A percentile compares a stretch with the other conserved stretches of the same genome.
phyloP scores from a whole-genome alignment of 371 early-diverging fungal species.

The Dichotomocladium elegans region DNA sequence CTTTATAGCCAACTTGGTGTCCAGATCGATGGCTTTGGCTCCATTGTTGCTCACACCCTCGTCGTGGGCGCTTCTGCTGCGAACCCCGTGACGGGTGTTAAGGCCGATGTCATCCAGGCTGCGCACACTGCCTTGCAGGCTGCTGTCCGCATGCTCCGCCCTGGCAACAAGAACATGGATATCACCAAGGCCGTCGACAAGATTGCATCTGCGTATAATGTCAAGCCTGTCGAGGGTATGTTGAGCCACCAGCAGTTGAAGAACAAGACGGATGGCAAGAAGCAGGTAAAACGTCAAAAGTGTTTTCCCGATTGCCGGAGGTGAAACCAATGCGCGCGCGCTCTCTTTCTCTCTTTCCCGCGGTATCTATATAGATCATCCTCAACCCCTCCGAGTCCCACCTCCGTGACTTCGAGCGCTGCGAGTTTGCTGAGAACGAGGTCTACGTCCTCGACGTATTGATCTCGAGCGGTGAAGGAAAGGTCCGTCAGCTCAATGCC shows the following conservation, averaged over 20 bases:
- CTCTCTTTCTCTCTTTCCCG: not conserved
- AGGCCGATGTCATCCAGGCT: slow-evolving; percentile 89
- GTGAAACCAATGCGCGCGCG: too few relatives aligned
- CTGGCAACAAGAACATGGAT: slow-evolving; percentile 80
- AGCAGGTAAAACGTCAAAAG: slow-evolving; percentile 33
- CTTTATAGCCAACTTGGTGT: slow-evolving; percentile 79
- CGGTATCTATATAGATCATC: slow-evolving; percentile 57
- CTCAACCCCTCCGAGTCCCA: slow-evolving; percentile 84
- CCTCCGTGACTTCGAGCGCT: slow-evolving; percentile 66
- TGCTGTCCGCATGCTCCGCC: slow-evolving; percentile 80
- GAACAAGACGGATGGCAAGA: slow-evolving; percentile 87
- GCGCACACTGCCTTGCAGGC: slow-evolving; percentile 85
- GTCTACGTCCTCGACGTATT: slow-evolving; percentile 85
- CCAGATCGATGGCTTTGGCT: slow-evolving; percentile 92
- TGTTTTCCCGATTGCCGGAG: too few relatives aligned
- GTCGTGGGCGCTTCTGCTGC: slow-evolving; percentile 83
- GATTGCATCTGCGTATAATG: slow-evolving; percentile 74
- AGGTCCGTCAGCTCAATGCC: slow-evolving; percentile 63
- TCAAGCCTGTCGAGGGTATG: slow-evolving; percentile 90
- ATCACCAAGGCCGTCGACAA: slow-evolving; percentile 83
- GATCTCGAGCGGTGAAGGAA: slow-evolving; percentile 87
- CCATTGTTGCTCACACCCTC: slow-evolving; percentile 84
- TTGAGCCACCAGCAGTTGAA: slow-evolving; percentile 83
- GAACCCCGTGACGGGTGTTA: slow-evolving; percentile 77
- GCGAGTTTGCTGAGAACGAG: slow-evolving; percentile 83